A percentile compares a stretch with the other conserved stretches of the same genome.
Conservation (phyloP, 192 early-diverging fungal genomes). For the Coemansia sp. region DNA sequence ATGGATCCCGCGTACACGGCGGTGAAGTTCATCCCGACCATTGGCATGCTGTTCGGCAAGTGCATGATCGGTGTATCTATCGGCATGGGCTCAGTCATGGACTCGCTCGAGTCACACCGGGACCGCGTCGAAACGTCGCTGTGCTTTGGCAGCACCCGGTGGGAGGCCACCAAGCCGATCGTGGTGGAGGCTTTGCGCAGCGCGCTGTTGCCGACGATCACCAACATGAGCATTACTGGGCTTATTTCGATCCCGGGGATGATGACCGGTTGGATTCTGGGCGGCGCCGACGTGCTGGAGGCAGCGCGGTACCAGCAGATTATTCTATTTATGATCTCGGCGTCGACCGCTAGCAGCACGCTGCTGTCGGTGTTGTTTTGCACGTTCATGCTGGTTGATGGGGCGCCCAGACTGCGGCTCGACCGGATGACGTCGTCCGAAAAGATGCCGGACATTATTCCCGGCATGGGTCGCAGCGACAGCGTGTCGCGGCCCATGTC, state of each 20-base stretch:
- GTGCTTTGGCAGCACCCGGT: constrained; percentile 72
- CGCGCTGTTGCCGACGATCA: constrained; percentile 78
- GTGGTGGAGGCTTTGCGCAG: constrained; percentile 64
- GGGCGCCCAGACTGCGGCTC: constrained; percentile 22
- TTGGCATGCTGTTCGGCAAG: constrained; percentile 88
- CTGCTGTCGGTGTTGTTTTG: constrained; percentile 48
- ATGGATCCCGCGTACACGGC: constrained; percentile 68
- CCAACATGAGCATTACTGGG: constrained; percentile 77
- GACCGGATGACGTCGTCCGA: constrained; percentile 46
- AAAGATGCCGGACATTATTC: constrained; percentile 59
- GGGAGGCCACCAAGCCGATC: constrained; percentile 74
- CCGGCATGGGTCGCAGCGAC: constrained; percentile 31
- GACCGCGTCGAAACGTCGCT: constrained; percentile 58
- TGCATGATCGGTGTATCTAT: constrained; percentile 69
- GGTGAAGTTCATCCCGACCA: constrained; percentile 75
- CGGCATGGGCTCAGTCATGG: constrained; percentile 60
- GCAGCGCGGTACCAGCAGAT: constrained; percentile 82
- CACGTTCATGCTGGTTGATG: constrained; percentile 35
- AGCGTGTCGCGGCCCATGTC: not conserved
- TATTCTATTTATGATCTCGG: constrained; percentile 82
- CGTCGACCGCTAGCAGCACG: constrained; percentile 62
- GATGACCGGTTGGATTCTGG: constrained; percentile 86
- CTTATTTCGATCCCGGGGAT: constrained; percentile 84
- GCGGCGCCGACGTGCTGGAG: constrained; percentile 71
- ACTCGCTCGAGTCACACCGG: constrained; percentile 55